phyloP scores from a whole-genome alignment of 108 stramenopile genomes.

The Fistulifera pelliculosa region DNA sequence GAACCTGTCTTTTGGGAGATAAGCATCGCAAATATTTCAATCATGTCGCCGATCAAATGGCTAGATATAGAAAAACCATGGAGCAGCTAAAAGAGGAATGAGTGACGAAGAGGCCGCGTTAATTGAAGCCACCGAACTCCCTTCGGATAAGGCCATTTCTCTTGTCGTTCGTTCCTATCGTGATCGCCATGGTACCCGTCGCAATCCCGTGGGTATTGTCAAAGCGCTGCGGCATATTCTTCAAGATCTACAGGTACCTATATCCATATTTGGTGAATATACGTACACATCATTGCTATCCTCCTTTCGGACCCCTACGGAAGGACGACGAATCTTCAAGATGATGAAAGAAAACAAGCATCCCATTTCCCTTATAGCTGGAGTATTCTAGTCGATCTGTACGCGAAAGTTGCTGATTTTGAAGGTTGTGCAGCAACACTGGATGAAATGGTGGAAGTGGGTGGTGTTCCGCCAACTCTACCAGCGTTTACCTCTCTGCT shows the following conservation, averaged over 20 bases:
- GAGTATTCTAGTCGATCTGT: constrained; percentile 75
- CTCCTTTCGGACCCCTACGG: constrained; percentile 58
- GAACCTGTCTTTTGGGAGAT: constrained; percentile 58
- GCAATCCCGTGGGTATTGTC: constrained; percentile 59
- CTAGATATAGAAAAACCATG: constrained; percentile 20
- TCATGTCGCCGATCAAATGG: constrained; percentile 33
- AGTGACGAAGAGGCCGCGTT: background rate
- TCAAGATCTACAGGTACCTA: constrained; percentile 50
- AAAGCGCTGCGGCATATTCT: constrained; percentile 45
- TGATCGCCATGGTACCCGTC: constrained; percentile 61
- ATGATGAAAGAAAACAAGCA: constrained; percentile 52
- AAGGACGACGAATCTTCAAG: constrained; percentile 66
- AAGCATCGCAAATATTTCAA: constrained; percentile 39
- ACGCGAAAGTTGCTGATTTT: constrained; percentile 70
- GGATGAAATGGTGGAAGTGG: constrained; percentile 53
- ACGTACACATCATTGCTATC: constrained; percentile 57
- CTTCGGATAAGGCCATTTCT: constrained; percentile 59
- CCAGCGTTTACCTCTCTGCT: constrained; percentile 77
- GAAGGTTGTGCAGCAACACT: constrained; percentile 58
- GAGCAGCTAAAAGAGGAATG: constrained; percentile 2
- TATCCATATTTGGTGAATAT: constrained; percentile 47
- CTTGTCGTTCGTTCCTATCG: constrained; percentile 61
- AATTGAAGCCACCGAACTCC: background rate
- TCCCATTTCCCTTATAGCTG: constrained; percentile 50
- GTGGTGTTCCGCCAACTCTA: constrained; percentile 41